Evolutionary conservation across 768 basidiomycete species (phyloP).

Genomic region (Leccinum barrowsii): DNA sequence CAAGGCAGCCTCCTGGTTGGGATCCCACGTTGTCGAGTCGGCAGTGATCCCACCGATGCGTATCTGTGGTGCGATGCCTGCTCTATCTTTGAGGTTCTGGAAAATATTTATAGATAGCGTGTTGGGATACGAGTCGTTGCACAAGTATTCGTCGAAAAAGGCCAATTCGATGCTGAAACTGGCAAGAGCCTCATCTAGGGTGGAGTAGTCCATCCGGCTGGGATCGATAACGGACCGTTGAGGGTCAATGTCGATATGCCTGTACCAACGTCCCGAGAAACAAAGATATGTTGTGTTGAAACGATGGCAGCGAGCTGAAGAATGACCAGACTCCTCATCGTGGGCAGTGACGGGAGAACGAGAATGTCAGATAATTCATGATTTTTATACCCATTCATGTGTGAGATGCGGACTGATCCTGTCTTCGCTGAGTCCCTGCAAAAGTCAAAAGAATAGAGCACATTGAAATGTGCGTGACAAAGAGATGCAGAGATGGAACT

Average conservation of each 20-base stretch:
- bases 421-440: neutral
- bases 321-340: constrained; percentile 7
- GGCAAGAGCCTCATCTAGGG: constrained; percentile 42
- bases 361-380: neutral
- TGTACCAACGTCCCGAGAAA: neutral
- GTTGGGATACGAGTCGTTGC: constrained; percentile 44
- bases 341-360: neutral
- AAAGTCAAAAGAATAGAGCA: neutral
- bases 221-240: constrained; percentile 40
- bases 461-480: neutral
- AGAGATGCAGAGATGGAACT: neutral
- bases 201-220: constrained; percentile 40
- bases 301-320: constrained; percentile 1
- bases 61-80: constrained; percentile 43
- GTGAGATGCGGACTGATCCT: constrained; percentile 6
- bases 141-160: constrained; percentile 49
- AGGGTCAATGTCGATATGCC: constrained; percentile 31
- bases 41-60: constrained; percentile 55
- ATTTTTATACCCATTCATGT: neutral
- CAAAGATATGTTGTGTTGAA: constrained; percentile 11
- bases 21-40: constrained; percentile 49
- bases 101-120: constrained; percentile 41
- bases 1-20: constrained; percentile 29
- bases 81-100: constrained; percentile 42
- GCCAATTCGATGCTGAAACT: constrained; percentile 57